Evolutionary conservation across 139 green algal species (phyloP), one percentile per base, ranked within the genome.

Genomic region (Desmodesmus armatus): DNA sequence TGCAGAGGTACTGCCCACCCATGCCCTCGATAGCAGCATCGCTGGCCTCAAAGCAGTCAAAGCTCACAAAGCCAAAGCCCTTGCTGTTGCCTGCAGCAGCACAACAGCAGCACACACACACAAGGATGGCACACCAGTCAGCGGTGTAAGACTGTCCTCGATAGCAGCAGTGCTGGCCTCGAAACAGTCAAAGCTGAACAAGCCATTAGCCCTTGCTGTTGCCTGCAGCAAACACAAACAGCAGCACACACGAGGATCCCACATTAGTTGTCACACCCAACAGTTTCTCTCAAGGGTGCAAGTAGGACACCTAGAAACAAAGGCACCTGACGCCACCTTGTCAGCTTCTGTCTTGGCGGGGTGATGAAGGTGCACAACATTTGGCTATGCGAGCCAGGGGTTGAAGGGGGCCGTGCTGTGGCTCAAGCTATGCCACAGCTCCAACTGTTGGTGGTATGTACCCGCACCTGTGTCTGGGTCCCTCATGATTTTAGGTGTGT

Each of bases 41-140:
- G 49, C 89, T 94, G 27, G 95, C 93, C 87, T 99, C 97, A 86
- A 99, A 99, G 71, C 90, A 94, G 84, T 98, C 96, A 84, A 95
- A 99, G 40, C 83, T 93, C 2, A 99, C 92, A 89, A 99, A 99
- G 29, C 97, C 97, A 91, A 99, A 99, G 35, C 97, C 97, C 51
- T 93, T 93, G 60, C 35, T 70, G 71, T 81, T 73, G 40, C 82
- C 47, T 55, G 47, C 47, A 55, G 47, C 7, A 21, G 47, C 47
- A 21, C 47, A 21, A 55, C 7, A 55, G 47, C 47, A 55, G 7
- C 47, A 21, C 9, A 55, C 47, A 55, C 47, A 55, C 9, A 21
- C 9, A 55, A 13, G 13, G 47, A 55, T 55, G 47, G 47, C 47
- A 55, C 47, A 55, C 9, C 47, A 55, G 47, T 55, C 9, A 55